Base-by-base conservation (phyloP, 176 grass and related monocot species). In the Paspalum notatum region DNA sequence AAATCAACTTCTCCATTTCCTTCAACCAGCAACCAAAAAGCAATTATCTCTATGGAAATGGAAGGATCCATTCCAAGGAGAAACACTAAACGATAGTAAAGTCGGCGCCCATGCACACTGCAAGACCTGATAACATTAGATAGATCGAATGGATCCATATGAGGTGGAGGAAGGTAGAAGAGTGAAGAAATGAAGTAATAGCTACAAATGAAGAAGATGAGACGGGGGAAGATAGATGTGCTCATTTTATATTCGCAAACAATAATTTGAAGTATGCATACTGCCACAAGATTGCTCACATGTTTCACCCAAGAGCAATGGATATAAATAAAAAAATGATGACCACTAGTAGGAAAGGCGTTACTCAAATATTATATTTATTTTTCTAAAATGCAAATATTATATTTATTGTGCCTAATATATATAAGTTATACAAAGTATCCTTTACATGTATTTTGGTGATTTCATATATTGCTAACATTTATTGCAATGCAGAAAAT, bases 51-150 rank as follows among this genome's bases (percentile, higher is more conserved):
- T 47, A 69, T 69, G 43, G 66, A 47, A 47, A 69, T 42, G 22
- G 66, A 69, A 69, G 66, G 66, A 47, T 69, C 21, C 66, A 69
- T 69, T 25, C 66, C 66, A 69, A 69, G 66, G 21, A 69, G 66
- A 69, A 69, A 69, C 12, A 69, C 43, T 45, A 69, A 47, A 42
- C 66, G 66, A 25, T 47, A 69, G 43, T 69, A 69, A 47, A 69
- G 66, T 12, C 47, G 66, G 43, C 43, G 66, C 1, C 66, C 66
- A 69, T 69, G 21, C 12, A 14, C 14, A 25, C 25, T 25, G 43
- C 66, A 69, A 47, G 66, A 69, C 13, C 14, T 22, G 24, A 69
- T 69, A 47, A 42, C 66, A 7, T 47, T 47, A 47, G 66, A n/a
- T 69, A 69, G 66, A 15, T 69, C 11, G 3, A 69, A 69, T 9